Conservation (phyloP, 257 asterid genomes). For the Rubia yunnanensis region DNA sequence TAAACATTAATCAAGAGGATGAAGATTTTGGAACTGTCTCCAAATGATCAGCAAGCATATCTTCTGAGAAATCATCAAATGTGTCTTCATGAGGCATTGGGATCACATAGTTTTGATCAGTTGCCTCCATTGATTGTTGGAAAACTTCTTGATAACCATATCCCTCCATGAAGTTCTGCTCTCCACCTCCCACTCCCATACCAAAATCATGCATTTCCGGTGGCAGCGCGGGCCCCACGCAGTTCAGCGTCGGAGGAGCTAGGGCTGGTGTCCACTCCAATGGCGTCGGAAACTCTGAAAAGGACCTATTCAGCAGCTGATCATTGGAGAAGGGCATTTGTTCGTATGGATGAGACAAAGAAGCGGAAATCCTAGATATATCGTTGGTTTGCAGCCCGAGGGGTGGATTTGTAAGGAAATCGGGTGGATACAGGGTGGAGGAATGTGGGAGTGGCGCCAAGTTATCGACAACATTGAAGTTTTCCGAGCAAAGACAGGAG, state of each 20-base stretch:
- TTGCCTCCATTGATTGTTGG: constrained; percentile 7
- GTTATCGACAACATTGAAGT: not conserved
- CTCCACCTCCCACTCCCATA: not conserved
- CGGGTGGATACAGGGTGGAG: not conserved
- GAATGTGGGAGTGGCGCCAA: not conserved
- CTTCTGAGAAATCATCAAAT: constrained; percentile 19
- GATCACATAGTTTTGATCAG: constrained; percentile 2
- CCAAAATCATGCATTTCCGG: constrained; percentile 8
- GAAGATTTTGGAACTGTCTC: constrained; percentile 4
- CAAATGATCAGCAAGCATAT: constrained; percentile 15
- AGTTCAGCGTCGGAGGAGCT: not conserved
- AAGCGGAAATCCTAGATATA: not conserved
- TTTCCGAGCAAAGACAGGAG: constrained; percentile 10
- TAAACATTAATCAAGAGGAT: not conserved
- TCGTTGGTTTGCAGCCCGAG: not conserved
- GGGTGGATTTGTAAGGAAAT: not conserved
- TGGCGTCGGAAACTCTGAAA: not conserved
- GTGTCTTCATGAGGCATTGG: constrained; percentile 2
- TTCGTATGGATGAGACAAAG: not conserved
- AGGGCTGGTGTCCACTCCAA: not conserved
- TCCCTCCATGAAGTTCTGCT: constrained; percentile 9
- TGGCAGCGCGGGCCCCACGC: not conserved
- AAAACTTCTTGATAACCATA: constrained; percentile 8
- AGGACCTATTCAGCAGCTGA: not conserved
- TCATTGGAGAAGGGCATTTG: not conserved